These are phyloP conservation scores for Xenoacremonium recifei DNA, from an alignment of 2,329 filamentous ascomycete genomes.

Conservation along the genomic window DNA sequence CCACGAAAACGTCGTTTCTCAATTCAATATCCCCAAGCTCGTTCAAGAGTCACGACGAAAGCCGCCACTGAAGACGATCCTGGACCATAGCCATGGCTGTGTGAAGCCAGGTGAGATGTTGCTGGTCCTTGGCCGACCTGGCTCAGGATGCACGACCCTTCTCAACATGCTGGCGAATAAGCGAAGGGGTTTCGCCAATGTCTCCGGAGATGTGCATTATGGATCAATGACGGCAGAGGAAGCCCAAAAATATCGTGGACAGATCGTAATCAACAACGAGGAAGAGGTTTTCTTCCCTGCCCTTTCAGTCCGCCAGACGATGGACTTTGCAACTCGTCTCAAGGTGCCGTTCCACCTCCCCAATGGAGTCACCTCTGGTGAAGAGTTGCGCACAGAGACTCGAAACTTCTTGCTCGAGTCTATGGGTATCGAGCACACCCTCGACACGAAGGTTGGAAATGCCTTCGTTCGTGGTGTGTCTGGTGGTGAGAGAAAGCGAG, in stretches of 20 bases:
- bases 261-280: conserved; percentile 70
- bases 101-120: conserved; percentile 74
- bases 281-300: conserved; percentile 66
- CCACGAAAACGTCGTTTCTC: conserved; percentile 63
- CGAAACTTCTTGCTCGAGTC: conserved; percentile 57
- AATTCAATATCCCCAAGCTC: conserved; percentile 55
- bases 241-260: conserved; percentile 49
- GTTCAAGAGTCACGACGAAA: conserved; percentile 52
- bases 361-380: conserved; percentile 36
- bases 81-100: conserved; percentile 65
- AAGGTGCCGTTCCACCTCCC: conserved; percentile 53
- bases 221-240: conserved; percentile 50
- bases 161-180: conserved; percentile 69
- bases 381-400: conserved; percentile 45
- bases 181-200: conserved; percentile 54
- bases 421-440: conserved; percentile 58
- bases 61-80: conserved; percentile 61
- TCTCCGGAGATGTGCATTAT: conserved; percentile 59
- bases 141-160: conserved; percentile 68
- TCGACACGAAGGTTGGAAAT: conserved; percentile 66
- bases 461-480: conserved; percentile 65
- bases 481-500: conserved; percentile 67
- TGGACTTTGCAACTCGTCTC: conserved; percentile 65
- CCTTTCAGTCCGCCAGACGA: conserved; percentile 68
- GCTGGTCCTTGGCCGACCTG: conserved; percentile 66